Evolutionary conservation across 495 filamentous ascomycete species (phyloP), one percentile per base, ranked within the genome.

Genomic region (Talaromyces stipitatus): DNA sequence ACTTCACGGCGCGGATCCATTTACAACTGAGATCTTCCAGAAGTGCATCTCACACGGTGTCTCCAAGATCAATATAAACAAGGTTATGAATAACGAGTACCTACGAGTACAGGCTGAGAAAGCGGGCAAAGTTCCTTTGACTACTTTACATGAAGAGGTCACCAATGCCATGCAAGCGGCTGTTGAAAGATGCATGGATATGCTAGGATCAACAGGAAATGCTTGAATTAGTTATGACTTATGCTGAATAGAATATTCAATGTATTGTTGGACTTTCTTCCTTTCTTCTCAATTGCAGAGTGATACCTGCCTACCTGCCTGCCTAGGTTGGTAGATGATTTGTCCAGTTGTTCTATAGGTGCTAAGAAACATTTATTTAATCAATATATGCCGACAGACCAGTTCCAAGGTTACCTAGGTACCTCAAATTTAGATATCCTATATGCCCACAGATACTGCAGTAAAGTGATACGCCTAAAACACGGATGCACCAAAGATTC

Each of bases 51-150:
- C 74, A 33, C 79, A 74, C 53, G 88, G 89, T 2, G 84, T 92
- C 54, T 80, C 80, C 38, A 90, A 92, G 75, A 75, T 89, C 58
- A 94, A 94, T 72, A 86, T 92, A 58, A 92, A 94, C 67, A 87
- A 90, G 72, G 82, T 87, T 46, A 78, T 94, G 77, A 90, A 91
- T 68, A 80, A 82, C 62, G 79, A 81, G 66, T 91, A 86, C 66
- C 77, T 81, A 41, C 69, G 76, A 59, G 81, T 85, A 41, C 80
- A 83, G 78, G 71, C 77, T 60, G 85, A 89, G 74, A 85, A 83
- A 75, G 78, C 77, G 9, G 85, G 82, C 1, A 84, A 85, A 72
- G 70, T 68, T 26, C 81, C 84, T 7, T 67, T 91, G 67, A 92
- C 86, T 36, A 75, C 77, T 32, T 68, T 91, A 53, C 82, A 91